Evolutionary conservation across 2,329 filamentous ascomycete species (phyloP).

Genomic region (Cercospora nicotianae): DNA sequence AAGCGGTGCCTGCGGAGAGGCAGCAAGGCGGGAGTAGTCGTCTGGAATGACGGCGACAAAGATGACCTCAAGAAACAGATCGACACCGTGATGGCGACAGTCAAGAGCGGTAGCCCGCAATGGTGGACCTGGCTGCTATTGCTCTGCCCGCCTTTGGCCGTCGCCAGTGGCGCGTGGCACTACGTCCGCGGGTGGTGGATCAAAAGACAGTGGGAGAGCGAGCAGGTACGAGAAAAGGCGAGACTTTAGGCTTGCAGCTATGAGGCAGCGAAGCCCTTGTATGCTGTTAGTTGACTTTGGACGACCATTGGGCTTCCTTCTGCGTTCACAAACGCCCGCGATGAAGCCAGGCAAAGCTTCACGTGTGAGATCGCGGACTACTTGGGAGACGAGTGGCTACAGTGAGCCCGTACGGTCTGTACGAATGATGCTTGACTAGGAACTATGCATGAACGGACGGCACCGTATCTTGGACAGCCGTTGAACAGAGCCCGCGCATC

Average conservation of each 20-base stretch:
- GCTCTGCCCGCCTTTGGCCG: constrained; percentile 72
- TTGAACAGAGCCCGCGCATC: neutral
- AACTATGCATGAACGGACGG: constrained; percentile 2
- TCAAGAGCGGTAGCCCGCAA: constrained; percentile 64
- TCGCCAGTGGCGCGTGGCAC: constrained; percentile 67
- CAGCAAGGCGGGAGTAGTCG: constrained; percentile 66
- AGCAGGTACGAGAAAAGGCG: constrained; percentile 57
- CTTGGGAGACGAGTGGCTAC: neutral
- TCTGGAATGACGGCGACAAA: constrained; percentile 84
- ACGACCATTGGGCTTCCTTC: neutral
- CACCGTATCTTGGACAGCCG: neutral
- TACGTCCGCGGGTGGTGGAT: constrained; percentile 70
- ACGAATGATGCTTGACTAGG: constrained; percentile 1
- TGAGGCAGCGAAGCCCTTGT: neutral
- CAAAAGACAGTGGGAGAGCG: constrained; percentile 69
- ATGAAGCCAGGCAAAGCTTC: neutral
- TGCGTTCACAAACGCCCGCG: neutral
- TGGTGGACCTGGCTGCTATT: constrained; percentile 81
- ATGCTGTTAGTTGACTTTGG: neutral
- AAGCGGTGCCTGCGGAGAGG: constrained; percentile 68
- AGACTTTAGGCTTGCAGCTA: constrained; percentile 49
- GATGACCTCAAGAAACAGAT: constrained; percentile 70
- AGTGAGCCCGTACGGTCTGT: neutral
- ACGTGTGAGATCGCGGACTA: neutral
- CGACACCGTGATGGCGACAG: constrained; percentile 61